phyloP scores from a whole-genome alignment of 2,329 filamentous ascomycete species.

The Ophiostoma montium region DNA sequence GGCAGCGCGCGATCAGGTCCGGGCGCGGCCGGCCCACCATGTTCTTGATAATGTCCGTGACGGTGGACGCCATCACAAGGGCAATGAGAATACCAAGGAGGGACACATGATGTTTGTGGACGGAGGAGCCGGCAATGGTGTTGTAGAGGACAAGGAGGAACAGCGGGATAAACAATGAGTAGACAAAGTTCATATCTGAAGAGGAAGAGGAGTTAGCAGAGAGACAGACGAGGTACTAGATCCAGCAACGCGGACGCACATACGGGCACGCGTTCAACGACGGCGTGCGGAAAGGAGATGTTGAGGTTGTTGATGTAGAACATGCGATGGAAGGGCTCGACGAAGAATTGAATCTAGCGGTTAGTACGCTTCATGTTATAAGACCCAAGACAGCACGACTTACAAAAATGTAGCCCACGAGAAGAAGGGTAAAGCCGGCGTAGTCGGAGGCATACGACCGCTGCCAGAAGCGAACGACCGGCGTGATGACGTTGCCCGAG shows the following conservation, averaged over 20 bases:
- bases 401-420: conserved; percentile 45
- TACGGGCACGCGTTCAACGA: conserved; percentile 69
- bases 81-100: conserved; percentile 68
- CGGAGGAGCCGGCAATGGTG: conserved; percentile 41
- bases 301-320: conserved; percentile 76
- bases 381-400: background rate
- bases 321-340: conserved; percentile 85
- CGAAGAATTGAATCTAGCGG: conserved; percentile 46
- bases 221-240: background rate
- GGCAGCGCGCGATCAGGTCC: conserved; percentile 57
- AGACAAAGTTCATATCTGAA: conserved; percentile 60
- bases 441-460: conserved; percentile 84
- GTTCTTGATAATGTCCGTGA: conserved; percentile 89
- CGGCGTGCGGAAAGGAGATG: conserved; percentile 77
- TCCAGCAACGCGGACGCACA: conserved; percentile 34
- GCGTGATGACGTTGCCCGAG: conserved; percentile 16
- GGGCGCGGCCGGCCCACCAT: conserved; percentile 55
- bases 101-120: conserved; percentile 74
- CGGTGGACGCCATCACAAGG: conserved; percentile 61
- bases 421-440: conserved; percentile 58
- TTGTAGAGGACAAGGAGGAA: conserved; percentile 53
- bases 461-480: conserved; percentile 34
- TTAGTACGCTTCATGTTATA: background rate
- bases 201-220: background rate
- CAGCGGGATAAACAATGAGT: conserved; percentile 61